A percentile compares a stretch with the other conserved stretches of the same genome.
Conservation (phyloP, 306 rosid species). For the Chamaecrista fasciculata region DNA sequence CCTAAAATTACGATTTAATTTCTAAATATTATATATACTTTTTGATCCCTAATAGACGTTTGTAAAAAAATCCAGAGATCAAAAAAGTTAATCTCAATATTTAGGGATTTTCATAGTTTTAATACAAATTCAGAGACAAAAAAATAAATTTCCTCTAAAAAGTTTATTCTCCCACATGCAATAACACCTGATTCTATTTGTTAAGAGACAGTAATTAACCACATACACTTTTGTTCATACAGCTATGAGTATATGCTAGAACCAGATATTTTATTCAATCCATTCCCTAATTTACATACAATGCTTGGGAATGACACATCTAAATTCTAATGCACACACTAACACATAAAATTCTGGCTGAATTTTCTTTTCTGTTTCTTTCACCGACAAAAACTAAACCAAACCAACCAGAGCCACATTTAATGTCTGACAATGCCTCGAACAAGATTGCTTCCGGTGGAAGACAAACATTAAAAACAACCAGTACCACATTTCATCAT, state of each 20-base stretch:
- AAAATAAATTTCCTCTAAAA: no score
- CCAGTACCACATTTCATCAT: slow-evolving; percentile 42
- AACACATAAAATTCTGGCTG: not conserved
- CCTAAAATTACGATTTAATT: no score
- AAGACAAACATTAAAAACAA: no score
- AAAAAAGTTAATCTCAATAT: no score
- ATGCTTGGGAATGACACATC: slow-evolving; percentile 24
- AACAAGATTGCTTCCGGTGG: no score
- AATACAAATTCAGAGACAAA: no score
- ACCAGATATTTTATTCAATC: slow-evolving; percentile 26
- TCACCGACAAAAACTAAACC: slow-evolving; percentile 2
- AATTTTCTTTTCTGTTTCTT: not conserved
- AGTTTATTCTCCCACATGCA: slow-evolving; percentile 8
- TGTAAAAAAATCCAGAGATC: no score
- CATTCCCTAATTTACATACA: slow-evolving; percentile 35
- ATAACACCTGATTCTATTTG: slow-evolving; percentile 26
- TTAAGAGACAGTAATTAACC: slow-evolving; percentile 8
- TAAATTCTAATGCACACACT: slow-evolving; percentile 15
- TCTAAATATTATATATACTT: no score
- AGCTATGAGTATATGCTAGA: slow-evolving; percentile 16
- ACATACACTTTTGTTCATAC: slow-evolving; percentile 20
- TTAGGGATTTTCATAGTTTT: no score
- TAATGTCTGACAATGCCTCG: no score
- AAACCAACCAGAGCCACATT: not conserved
- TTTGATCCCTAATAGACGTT: no score